Base-by-base conservation (phyloP, 78 protist species). In the Capsaspora owczarzaki region DNA sequence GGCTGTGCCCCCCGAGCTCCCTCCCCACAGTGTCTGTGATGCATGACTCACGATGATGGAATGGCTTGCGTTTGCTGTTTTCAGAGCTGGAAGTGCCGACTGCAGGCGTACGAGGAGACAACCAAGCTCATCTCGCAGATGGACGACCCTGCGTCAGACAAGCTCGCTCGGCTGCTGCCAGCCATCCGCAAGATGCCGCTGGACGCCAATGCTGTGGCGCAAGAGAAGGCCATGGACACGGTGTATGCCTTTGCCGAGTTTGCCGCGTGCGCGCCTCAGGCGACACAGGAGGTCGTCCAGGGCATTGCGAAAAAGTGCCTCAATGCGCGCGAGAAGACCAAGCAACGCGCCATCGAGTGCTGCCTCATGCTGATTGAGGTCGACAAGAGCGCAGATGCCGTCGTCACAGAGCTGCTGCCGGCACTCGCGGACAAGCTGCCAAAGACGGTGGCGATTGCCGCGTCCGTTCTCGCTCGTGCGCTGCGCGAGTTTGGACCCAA, bases 371-470 rank as follows among this genome's bases (percentile, higher is more conserved):
- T 46, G 25, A 46, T 46, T 12, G 51, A 46, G 51, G 12, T 46
- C 51, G 51, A 46, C 51, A 46, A 46, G 51, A 12, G 5, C 33
- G 6, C 66, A 10, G 66, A 60, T 6, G 31, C 66, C 33, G 66
- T 60, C 33, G 2, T 60, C 10, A 27, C 66, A 25, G 22, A 19
- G 66, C 66, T 60, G 33, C 8, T 60, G 66, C 33, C 12, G 66
- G 66, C 33, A 4, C n/a, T 60, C 22, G 6, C 66, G 35, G n/a
- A 60, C 66, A 60, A 60, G 66, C 74, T 40, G 74, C 74, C 74
- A 43, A 68, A 68, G 74, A 16, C 22, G 31, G 74, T 40, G 20
- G 25, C 25, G 19, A 25, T 31, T 0, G 6, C 31, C 2, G 2
- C 8, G 2, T 0, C 1, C 47, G 2, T 22, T n/a, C 29, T 68